These are phyloP conservation scores for Penicillium paxilli DNA, from an alignment of 495 filamentous ascomycete species.

Conservation along the genomic window DNA sequence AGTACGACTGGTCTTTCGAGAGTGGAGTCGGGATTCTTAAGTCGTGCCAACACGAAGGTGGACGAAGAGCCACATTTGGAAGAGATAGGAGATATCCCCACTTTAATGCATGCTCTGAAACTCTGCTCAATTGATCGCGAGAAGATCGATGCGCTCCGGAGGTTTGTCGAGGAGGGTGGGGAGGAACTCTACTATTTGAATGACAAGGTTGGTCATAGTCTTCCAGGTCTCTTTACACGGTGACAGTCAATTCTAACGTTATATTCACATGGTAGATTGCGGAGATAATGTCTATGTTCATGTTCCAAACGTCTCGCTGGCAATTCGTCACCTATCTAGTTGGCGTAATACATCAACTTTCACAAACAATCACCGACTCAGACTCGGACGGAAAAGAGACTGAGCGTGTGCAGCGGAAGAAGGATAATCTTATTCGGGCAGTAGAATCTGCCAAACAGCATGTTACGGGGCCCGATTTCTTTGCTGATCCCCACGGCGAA, in stretches of 20 bases:
- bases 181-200: conserved; percentile 79
- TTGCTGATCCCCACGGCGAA: conserved; percentile 22
- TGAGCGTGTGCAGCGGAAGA: conserved; percentile 35
- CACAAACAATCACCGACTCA: conserved; percentile 16
- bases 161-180: conserved; percentile 75
- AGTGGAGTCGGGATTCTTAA: conserved; percentile 35
- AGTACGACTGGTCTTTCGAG: conserved; percentile 29
- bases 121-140: conserved; percentile 80
- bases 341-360: conserved; percentile 54
- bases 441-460: conserved; percentile 32
- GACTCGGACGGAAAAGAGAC: conserved; percentile 27
- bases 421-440: conserved; percentile 42
- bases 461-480: conserved; percentile 37
- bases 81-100: conserved; percentile 65
- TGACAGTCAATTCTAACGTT: conserved; percentile 6
- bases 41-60: conserved; percentile 23
- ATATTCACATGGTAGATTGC: conserved; percentile 56
- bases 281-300: conserved; percentile 78
- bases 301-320: conserved; percentile 86
- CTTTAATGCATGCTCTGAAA: conserved; percentile 64
- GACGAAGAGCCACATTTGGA: conserved; percentile 42
- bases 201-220: conserved; percentile 48
- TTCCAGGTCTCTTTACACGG: neutral
- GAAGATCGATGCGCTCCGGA: conserved; percentile 77
- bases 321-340: conserved; percentile 71